Evolutionary conservation across 306 rosid species (phyloP).

Genomic region (Acacia confusa): DNA sequence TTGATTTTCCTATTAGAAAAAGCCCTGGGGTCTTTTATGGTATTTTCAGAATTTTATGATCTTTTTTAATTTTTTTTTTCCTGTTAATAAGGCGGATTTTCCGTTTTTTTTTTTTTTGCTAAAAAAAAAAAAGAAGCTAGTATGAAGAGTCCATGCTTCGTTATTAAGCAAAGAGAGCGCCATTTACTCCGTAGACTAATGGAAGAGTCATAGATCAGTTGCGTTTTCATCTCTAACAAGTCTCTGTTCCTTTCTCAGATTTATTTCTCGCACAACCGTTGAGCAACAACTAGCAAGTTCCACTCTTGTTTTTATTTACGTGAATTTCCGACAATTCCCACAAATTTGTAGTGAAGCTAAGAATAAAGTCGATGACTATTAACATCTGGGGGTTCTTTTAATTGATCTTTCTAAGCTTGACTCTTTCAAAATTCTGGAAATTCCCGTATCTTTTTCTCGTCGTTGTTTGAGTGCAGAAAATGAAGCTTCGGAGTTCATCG

Average conservation of each 20-base stretch:
- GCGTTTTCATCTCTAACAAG: not conserved
- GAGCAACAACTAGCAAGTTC: not conserved
- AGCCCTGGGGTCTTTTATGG: too few species aligned
- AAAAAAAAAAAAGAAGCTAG: not conserved
- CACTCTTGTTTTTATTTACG: not conserved
- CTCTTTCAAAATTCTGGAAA: not conserved
- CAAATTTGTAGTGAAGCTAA: not conserved
- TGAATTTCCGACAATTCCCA: not conserved
- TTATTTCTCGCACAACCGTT: not conserved
- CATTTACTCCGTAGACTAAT: not conserved
- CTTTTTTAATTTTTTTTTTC: too few species aligned
- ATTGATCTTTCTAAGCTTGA: not conserved
- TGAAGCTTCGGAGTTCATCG: constrained; percentile 55
- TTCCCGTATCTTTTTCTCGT: not conserved
- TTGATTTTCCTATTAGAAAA: too few species aligned
- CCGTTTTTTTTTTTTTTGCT: too few species aligned
- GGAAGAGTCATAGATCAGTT: not conserved
- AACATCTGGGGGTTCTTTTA: not conserved
- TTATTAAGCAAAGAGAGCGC: not conserved
- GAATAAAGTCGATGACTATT: not conserved
- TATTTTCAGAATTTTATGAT: too few species aligned
- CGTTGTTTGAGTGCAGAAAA: constrained; percentile 3
- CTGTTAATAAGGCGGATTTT: too few species aligned
- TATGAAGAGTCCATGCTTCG: not conserved
- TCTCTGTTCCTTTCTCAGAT: not conserved